Evolutionary conservation across 768 basidiomycete genomes (phyloP), one percentile per base, ranked within the genome.

Genomic region (Lactifluus pinguis): DNA sequence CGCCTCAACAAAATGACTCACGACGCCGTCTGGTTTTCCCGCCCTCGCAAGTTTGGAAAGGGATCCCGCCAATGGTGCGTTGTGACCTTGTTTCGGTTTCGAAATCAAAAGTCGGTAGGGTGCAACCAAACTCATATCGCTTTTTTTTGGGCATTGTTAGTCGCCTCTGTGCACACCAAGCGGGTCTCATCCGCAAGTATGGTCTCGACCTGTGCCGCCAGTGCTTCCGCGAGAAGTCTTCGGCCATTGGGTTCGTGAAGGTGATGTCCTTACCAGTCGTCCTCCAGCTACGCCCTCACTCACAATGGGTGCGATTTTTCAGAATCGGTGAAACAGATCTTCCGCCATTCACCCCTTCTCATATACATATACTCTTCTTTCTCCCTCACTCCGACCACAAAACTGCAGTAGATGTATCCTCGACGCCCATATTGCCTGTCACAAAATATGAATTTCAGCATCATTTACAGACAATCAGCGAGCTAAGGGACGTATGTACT

Each of bases 21-120:
- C 91, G 91, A 95, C 82, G 87, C 92, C 70, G 86, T 97, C 78
- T 97, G 94, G 93, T 94, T 93, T 78, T 92, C 91, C 75, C 90
- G 89, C 71, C 94, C 94, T 64, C 84, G 93, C 76, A 95, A 91
- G 76, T 95, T 69, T 78, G 94, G 94, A 74, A 95, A 95, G 79
- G 94, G 94, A 72, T 85, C 86, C 74, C 90, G 94, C 73, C 91
- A 95, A 76, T 97, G 92, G 92, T 92, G 74, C 72, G 85, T 77
- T 19, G 4, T 11, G 3, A 2, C 17, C 44, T 45, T 21, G 25
- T 36, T 36, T 29, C 17, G 25, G 25, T 25, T 25, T 25, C 25
- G 25, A 0, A 21, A 25, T 47, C 8, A 15, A 17, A 17, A 42
- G 15, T 53, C 55, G 45, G 45, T 29, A 59, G 34, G 38, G 21